phyloP scores from a whole-genome alignment of 176 grass and related monocot genomes.

The Carex kokanica region DNA sequence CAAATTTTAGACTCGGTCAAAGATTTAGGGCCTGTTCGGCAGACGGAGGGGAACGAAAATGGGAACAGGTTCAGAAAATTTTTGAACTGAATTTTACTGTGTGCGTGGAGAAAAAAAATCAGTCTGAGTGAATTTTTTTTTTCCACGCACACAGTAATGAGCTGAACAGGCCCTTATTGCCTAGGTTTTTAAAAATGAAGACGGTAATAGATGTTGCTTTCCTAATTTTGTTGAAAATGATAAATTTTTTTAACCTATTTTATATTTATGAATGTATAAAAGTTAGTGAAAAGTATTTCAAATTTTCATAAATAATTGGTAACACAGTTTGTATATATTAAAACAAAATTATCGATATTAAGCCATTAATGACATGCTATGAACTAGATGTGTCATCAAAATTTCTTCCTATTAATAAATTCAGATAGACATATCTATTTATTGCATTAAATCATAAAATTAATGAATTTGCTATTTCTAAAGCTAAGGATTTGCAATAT shows the following conservation, averaged over 20 bases:
- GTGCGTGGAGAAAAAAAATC: too few species aligned
- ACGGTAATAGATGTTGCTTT: neutral
- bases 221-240: neutral
- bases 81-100: too few species aligned
- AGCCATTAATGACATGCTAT: neutral
- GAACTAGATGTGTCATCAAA: neutral
- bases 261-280: neutral
- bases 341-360: neutral
- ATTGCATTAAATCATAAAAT: neutral
- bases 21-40: too few species aligned
- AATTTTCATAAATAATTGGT: neutral
- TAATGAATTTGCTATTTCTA: neutral
- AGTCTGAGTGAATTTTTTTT: too few species aligned
- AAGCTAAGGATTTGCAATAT: neutral
- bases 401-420: neutral
- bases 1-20: neutral
- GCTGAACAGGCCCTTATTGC: too few species aligned
- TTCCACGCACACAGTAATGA: too few species aligned
- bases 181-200: too few species aligned
- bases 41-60: too few species aligned
- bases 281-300: neutral
- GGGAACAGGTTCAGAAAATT: too few species aligned
- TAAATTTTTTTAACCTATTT: neutral
- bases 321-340: neutral
- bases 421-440: neutral